Conservation (phyloP, 306 rosid species). For the Vigna nakashimae region DNA sequence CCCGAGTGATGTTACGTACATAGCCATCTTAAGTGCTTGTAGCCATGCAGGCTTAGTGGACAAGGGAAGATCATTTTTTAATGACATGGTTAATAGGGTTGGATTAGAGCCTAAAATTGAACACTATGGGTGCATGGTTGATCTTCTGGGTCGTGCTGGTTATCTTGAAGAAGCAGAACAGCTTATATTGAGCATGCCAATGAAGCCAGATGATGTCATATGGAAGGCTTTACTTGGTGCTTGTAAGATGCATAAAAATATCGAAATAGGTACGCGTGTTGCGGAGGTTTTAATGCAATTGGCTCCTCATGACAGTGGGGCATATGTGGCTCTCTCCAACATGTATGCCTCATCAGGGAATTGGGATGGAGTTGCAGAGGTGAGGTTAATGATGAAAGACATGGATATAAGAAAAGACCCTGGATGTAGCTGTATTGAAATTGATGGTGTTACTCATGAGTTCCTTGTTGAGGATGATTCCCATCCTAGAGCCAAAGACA, state of each 20-base stretch:
- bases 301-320: constrained; percentile 77
- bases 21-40: too few relatives aligned
- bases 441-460: constrained; percentile 72
- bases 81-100: constrained; percentile 5
- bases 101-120: constrained; percentile 13
- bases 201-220: constrained; percentile 70
- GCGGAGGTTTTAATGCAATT: constrained; percentile 64
- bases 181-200: constrained; percentile 67
- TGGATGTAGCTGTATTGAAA: constrained; percentile 82
- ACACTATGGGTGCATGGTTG: constrained; percentile 21
- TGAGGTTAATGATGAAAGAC: constrained; percentile 77
- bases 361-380: constrained; percentile 74
- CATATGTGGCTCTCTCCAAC: constrained; percentile 86
- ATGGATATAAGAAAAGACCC: constrained; percentile 83
- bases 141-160: constrained; percentile 17
- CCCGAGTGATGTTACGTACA: too few relatives aligned
- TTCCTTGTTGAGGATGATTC: constrained; percentile 82
- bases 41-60: too few relatives aligned
- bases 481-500: constrained; percentile 71
- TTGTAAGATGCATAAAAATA: constrained; percentile 69
- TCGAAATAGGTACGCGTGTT: constrained; percentile 62
- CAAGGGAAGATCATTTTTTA: too few relatives aligned
- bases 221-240: constrained; percentile 93
- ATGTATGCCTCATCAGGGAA: constrained; percentile 69
- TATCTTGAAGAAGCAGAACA: constrained; percentile 77